phyloP scores from a whole-genome alignment of 257 asterid genomes.

The Ligustrum vulgare region DNA sequence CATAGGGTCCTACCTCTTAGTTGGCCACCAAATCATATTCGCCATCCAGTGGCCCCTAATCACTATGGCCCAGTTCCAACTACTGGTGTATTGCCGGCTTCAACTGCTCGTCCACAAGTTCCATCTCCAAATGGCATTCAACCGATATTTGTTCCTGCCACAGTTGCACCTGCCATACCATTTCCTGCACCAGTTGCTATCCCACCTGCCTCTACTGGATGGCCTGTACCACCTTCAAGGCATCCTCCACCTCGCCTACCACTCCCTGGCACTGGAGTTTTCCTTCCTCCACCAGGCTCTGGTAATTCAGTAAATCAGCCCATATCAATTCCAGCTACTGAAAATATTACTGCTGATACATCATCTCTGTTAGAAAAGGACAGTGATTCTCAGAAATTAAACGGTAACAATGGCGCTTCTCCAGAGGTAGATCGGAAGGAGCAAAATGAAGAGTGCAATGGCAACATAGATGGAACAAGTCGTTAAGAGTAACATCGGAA shows the following conservation, averaged over 20 bases:
- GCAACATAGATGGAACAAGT: conserved; percentile 28
- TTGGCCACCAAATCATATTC: conserved; percentile 54
- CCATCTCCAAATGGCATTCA: conserved; percentile 52
- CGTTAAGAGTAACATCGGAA: conserved; percentile 25
- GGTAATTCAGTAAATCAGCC: conserved; percentile 44
- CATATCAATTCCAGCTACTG: conserved; percentile 22
- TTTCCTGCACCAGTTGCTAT: conserved; percentile 57
- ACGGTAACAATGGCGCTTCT: conserved; percentile 27
- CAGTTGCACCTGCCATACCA: conserved; percentile 50
- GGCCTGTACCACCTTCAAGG: conserved; percentile 55
- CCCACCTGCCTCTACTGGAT: conserved; percentile 54
- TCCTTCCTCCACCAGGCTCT: conserved; percentile 70
- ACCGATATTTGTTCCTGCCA: conserved; percentile 52
- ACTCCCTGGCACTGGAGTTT: conserved; percentile 89
- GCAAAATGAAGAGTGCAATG: conserved; percentile 42
- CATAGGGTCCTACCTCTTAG: conserved; percentile 63
- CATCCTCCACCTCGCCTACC: conserved; percentile 61
- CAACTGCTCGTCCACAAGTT: conserved; percentile 36
- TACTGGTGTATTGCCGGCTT: conserved; percentile 39
- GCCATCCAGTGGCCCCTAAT: conserved; percentile 43
- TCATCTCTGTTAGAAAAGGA: conserved; percentile 35
- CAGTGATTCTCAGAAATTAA: conserved; percentile 18
- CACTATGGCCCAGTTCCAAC: conserved; percentile 51
- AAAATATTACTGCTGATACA: conserved; percentile 25
- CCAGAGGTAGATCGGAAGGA: conserved; percentile 14